phyloP scores from a whole-genome alignment of 2,329 filamentous ascomycete genomes.

The Xylariales sp. region DNA sequence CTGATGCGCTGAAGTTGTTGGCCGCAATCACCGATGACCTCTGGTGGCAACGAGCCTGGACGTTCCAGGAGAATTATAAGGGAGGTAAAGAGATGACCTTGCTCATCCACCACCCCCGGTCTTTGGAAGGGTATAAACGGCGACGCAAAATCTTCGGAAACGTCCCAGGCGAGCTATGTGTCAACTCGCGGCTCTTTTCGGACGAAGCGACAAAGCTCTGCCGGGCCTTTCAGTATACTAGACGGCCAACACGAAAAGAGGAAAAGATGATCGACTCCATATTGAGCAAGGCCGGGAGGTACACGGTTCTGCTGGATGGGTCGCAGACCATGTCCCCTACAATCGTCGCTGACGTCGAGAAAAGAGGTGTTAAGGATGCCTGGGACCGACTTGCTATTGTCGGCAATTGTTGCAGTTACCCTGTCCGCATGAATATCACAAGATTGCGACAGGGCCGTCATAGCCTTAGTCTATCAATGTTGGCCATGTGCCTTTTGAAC shows the following conservation, averaged over 20 bases:
- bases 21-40: slow-evolving; percentile 43
- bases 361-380: background rate
- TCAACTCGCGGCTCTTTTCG: slow-evolving; percentile 1
- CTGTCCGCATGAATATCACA: slow-evolving; percentile 17
- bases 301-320: slow-evolving; percentile 6
- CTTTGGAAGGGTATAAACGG: background rate
- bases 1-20: slow-evolving; percentile 41
- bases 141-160: background rate
- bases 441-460: background rate
- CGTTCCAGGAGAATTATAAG: slow-evolving; percentile 52
- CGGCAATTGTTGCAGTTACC: slow-evolving; percentile 27
- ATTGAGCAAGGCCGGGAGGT: slow-evolving; percentile 2
- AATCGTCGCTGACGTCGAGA: slow-evolving; percentile 26
- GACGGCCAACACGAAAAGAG: background rate
- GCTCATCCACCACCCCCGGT: slow-evolving; percentile 43
- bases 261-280: background rate
- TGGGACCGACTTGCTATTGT: slow-evolving; percentile 32
- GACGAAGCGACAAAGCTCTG: slow-evolving; percentile 1
- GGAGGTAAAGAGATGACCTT: slow-evolving; percentile 46
- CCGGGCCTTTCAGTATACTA: background rate
- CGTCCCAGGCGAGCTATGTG: slow-evolving; percentile 10
- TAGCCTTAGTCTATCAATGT: slow-evolving; percentile 25
- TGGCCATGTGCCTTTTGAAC: slow-evolving; percentile 32
- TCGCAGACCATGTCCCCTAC: slow-evolving; percentile 22
- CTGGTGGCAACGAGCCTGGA: slow-evolving; percentile 52